Evolutionary conservation across 139 green algal genomes (phyloP).

Genomic region (Chlorella sp.): DNA sequence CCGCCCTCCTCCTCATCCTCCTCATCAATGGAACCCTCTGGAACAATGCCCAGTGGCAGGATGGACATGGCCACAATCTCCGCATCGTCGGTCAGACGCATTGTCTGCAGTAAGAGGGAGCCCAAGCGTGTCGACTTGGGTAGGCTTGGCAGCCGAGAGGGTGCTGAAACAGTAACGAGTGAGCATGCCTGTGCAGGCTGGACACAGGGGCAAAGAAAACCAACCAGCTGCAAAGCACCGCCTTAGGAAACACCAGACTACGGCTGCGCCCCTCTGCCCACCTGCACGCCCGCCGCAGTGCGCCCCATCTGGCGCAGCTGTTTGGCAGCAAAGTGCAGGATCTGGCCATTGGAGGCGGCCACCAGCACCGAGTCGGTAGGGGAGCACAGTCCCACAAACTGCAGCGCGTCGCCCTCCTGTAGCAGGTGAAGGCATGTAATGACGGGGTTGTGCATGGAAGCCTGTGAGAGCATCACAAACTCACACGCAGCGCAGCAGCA

Average conservation of each 20-base stretch:
- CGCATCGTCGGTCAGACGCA: neutral
- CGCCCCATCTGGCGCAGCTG: slow-evolving; percentile 2
- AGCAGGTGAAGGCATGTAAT: no score
- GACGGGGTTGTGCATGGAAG: no score
- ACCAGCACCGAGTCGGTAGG: slow-evolving; percentile 61
- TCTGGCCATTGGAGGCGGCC: slow-evolving; percentile 53
- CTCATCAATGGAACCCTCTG: neutral
- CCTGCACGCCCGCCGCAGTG: neutral
- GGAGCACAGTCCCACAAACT: slow-evolving; percentile 57
- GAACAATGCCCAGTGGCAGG: slow-evolving; percentile 1
- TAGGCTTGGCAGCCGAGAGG: no score
- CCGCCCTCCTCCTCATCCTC: neutral
- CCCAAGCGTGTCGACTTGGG: no score
- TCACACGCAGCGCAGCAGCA: no score
- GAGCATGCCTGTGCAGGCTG: no score
- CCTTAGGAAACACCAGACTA: no score
- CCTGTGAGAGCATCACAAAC: no score
- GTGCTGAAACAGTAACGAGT: no score
- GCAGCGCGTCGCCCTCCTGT: slow-evolving; percentile 55
- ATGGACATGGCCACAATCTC: slow-evolving; percentile 24
- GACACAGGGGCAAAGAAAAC: neutral
- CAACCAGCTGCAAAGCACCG: no score
- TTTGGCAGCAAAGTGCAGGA: slow-evolving; percentile 48
- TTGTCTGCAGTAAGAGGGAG: neutral
- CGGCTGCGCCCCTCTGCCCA: neutral